A percentile compares a stretch with the other conserved stretches of the same genome.
phyloP scores from a whole-genome alignment of 1,284 basidiomycete species.

The Apiotrichum veenhuisii region DNA sequence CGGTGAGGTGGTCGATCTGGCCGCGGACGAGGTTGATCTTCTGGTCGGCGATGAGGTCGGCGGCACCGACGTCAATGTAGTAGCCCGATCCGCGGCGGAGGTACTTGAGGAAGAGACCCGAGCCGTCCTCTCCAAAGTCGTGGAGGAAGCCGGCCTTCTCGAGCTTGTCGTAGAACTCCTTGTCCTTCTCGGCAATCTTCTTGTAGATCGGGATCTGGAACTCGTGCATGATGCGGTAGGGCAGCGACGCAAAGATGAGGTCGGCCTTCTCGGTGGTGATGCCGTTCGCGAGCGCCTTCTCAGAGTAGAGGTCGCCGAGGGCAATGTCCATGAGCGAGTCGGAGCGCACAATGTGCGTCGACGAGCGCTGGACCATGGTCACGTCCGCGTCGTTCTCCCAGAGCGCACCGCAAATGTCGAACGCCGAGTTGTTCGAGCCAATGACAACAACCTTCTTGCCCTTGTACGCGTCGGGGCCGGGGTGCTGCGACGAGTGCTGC shows the following conservation, averaged over 20 bases:
- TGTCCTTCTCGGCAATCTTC: conserved; percentile 16
- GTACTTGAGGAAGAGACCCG: conserved; percentile 21
- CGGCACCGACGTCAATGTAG: conserved; percentile 23
- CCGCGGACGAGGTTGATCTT: conserved; percentile 26
- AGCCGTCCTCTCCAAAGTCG: conserved; percentile 24
- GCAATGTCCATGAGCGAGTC: conserved; percentile 50
- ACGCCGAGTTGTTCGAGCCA: conserved; percentile 21
- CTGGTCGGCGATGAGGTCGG: conserved; percentile 23
- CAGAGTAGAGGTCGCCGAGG: conserved; percentile 54
- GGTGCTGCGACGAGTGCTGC: conserved; percentile 57
- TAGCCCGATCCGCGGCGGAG: conserved; percentile 18
- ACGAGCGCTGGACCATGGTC: conserved; percentile 52
- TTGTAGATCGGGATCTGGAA: conserved; percentile 57
- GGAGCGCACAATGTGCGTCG: conserved; percentile 50
- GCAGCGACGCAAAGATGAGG: conserved; percentile 50
- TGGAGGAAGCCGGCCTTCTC: conserved; percentile 21
- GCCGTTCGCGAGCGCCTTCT: conserved; percentile 57
- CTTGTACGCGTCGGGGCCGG: conserved; percentile 46
- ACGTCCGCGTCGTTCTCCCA: conserved; percentile 49
- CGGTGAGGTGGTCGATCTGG: conserved; percentile 20
- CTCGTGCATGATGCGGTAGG: conserved; percentile 51
- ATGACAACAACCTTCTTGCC: conserved; percentile 48
- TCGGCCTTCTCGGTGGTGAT: conserved; percentile 53
- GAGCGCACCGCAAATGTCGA: conserved; percentile 21
- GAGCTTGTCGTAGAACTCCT: conserved; percentile 17